Evolutionary conservation across 140 eudicot species (phyloP).

Genomic region (Stevia rebaudiana): DNA sequence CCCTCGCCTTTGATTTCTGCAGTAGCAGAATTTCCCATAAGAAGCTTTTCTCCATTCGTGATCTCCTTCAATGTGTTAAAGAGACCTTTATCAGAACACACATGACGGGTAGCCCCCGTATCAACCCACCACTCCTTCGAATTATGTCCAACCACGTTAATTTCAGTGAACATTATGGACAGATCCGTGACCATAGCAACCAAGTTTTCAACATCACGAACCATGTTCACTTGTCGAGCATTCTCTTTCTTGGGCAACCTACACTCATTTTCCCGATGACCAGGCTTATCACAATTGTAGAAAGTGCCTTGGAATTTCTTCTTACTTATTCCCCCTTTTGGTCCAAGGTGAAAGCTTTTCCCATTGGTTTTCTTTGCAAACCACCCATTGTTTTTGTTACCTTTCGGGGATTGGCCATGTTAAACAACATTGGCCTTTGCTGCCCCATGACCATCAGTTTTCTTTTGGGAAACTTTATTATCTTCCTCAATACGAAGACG

Average conservation of each 20-base stretch:
- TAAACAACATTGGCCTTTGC: background rate
- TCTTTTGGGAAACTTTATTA: background rate
- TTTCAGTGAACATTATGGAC: background rate
- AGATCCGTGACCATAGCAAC: background rate
- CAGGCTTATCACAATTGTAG: background rate
- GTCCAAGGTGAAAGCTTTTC: background rate
- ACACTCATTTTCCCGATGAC: background rate
- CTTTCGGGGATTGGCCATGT: background rate
- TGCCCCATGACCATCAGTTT: background rate
- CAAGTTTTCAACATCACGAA: background rate
- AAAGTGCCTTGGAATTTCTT: background rate
- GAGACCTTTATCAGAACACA: background rate
- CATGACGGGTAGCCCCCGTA: background rate
- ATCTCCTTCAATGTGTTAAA: background rate
- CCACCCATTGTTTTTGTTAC: background rate
- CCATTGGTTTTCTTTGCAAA: background rate
- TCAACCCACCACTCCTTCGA: background rate
- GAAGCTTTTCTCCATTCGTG: background rate
- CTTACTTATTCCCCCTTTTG: background rate
- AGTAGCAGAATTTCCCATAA: background rate
- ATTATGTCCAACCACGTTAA: background rate
- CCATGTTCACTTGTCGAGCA: background rate
- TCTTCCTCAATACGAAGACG: background rate
- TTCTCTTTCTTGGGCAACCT: background rate
- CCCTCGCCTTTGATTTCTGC: background rate